A percentile compares a stretch with the other conserved stretches of the same genome.
Evolutionary conservation across 2,329 filamentous ascomycete species (phyloP).

Genomic region (Exophiala mesophila): DNA sequence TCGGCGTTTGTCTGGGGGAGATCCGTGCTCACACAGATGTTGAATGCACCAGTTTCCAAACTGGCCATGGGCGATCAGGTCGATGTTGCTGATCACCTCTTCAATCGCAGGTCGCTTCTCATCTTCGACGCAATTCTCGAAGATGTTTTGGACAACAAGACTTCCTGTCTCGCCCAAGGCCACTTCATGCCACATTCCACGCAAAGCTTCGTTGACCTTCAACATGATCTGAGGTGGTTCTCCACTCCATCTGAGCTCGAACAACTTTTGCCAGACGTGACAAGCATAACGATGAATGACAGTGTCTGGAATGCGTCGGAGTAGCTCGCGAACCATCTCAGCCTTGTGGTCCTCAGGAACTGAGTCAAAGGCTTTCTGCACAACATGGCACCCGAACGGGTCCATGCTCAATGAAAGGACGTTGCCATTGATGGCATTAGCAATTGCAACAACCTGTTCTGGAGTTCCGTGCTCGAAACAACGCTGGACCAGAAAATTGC

Average conservation of each 20-base stretch:
- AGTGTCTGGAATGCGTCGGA: constrained; percentile 92
- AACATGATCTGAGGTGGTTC: constrained; percentile 97
- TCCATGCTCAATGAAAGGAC: constrained; percentile 96
- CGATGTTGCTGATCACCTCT: constrained; percentile 90
- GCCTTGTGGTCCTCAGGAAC: constrained; percentile 97
- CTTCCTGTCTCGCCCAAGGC: constrained; percentile 95
- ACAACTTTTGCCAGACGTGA: constrained; percentile 99
- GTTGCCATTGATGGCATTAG: constrained; percentile 87
- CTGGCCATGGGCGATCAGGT: constrained; percentile 93
- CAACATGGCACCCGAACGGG: constrained; percentile 94
- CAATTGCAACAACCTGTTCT: constrained; percentile 91
- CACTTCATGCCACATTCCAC: constrained; percentile 98
- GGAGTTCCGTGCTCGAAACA: constrained; percentile 97
- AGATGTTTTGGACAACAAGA: constrained; percentile 97
- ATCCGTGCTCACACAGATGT: constrained; percentile 96
- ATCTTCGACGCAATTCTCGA: constrained; percentile 97
- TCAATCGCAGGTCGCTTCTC: constrained; percentile 98
- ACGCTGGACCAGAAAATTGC: constrained; percentile 95
- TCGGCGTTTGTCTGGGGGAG: constrained; percentile 81
- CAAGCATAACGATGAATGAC: constrained; percentile 98
- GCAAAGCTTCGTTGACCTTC: constrained; percentile 87
- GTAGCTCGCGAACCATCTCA: constrained; percentile 95
- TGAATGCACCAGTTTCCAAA: constrained; percentile 99
- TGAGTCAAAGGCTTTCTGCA: constrained; percentile 97
- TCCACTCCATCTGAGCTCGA: constrained; percentile 92